Percentiles rank a stretch among this genome's conserved stretches.
Conservation (phyloP, 352 stramenopile genomes). For the Phytophthora nicotianae region DNA sequence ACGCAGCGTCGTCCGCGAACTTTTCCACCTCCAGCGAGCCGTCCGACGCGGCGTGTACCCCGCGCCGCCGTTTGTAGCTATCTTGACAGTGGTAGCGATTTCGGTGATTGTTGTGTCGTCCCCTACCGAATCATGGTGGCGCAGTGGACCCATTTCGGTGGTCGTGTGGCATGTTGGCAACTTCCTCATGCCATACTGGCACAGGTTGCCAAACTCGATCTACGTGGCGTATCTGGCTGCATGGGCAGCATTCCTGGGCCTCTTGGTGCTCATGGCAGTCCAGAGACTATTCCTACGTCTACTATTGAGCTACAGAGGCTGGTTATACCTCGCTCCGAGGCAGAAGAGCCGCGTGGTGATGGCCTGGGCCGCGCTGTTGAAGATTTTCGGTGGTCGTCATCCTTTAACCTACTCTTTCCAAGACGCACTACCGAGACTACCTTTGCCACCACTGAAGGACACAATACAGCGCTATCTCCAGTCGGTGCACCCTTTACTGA, state of each 20-base stretch:
- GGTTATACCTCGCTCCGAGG: conserved; percentile 79
- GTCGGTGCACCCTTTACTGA: conserved; percentile 92
- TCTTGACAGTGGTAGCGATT: conserved; percentile 61
- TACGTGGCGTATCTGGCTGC: conserved; percentile 88
- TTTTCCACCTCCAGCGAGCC: conserved; percentile 77
- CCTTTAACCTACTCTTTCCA: conserved; percentile 93
- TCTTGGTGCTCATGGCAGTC: conserved; percentile 85
- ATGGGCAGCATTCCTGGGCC: conserved; percentile 78
- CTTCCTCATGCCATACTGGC: conserved; percentile 72
- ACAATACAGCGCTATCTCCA: conserved; percentile 92
- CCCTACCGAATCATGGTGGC: conserved; percentile 85
- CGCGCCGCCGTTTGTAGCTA: conserved; percentile 65
- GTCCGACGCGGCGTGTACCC: conserved; percentile 80
- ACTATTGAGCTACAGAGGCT: conserved; percentile 88
- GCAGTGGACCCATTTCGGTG: conserved; percentile 71
- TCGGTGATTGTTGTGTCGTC: conserved; percentile 67
- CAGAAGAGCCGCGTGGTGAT: conserved; percentile 75
- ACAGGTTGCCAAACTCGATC: conserved; percentile 63
- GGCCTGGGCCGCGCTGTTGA: conserved; percentile 78
- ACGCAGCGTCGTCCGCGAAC: conserved; percentile 56
- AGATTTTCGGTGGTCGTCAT: conserved; percentile 80
- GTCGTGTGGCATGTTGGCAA: conserved; percentile 85
- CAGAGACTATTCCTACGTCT: conserved; percentile 84
- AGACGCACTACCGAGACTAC: conserved; percentile 89
- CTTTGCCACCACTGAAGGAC: conserved; percentile 93